A percentile compares a stretch with the other conserved stretches of the same genome.
phyloP scores from a whole-genome alignment of 257 asterid species.

The Solanum neorickii region DNA sequence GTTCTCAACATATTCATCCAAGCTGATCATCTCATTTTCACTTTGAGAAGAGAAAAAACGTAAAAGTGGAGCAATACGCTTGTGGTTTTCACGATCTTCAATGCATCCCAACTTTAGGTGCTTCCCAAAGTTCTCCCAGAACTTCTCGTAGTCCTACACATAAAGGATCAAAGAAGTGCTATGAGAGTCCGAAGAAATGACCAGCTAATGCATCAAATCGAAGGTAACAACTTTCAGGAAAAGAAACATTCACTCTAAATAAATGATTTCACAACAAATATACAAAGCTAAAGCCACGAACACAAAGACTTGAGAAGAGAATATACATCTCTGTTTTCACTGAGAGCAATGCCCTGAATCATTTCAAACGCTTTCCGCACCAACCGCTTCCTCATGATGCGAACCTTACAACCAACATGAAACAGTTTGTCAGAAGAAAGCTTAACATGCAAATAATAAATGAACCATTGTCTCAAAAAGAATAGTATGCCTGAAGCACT shows the following conservation, averaged over 20 bases:
- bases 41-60: slow-evolving; percentile 93
- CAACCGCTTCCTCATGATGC: slow-evolving; percentile 93
- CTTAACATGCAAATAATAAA: neutral
- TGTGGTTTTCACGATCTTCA: slow-evolving; percentile 96
- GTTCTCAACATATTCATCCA: slow-evolving; percentile 90
- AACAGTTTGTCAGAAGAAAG: neutral
- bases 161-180: neutral
- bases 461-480: neutral
- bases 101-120: slow-evolving; percentile 86
- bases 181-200: neutral
- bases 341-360: slow-evolving; percentile 88
- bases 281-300: neutral
- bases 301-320: neutral
- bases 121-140: slow-evolving; percentile 93
- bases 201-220: neutral
- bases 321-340: slow-evolving; percentile 71
- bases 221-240: neutral
- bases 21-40: slow-evolving; percentile 61
- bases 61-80: slow-evolving; percentile 87
- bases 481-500: slow-evolving; percentile 16
- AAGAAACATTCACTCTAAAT: neutral
- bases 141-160: slow-evolving; percentile 68
- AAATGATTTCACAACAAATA: neutral
- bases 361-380: slow-evolving; percentile 98
- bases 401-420: slow-evolving; percentile 40